Conservation (phyloP, 768 basidiomycete species). For the Rhizopogon vesiculosus region DNA sequence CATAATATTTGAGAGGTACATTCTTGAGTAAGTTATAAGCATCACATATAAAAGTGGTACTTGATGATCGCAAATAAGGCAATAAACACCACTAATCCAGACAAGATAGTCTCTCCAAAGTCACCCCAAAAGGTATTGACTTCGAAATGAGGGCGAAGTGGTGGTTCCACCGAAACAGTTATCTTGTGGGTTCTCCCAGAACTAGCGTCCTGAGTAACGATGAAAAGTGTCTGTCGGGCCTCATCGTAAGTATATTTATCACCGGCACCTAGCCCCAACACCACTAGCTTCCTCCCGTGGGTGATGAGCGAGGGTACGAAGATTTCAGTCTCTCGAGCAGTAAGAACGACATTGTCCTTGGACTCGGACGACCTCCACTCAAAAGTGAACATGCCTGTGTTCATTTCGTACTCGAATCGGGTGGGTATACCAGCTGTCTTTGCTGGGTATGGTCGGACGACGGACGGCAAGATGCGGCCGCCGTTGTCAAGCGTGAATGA, state of each 20-base stretch:
- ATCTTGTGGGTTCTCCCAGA: constrained; percentile 48
- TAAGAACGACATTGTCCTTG: constrained; percentile 19
- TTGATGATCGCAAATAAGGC: constrained; percentile 26
- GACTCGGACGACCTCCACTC: constrained; percentile 48
- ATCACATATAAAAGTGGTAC: constrained; percentile 21
- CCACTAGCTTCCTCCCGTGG: constrained; percentile 49
- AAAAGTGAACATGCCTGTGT: constrained; percentile 59
- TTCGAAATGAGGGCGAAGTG: constrained; percentile 43
- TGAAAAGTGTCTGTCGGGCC: constrained; percentile 67
- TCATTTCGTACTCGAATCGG: constrained; percentile 72
- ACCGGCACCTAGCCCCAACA: constrained; percentile 47
- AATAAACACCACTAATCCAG: constrained; percentile 27
- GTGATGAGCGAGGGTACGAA: constrained; percentile 67
- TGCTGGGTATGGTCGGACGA: constrained; percentile 89
- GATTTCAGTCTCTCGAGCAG: constrained; percentile 74
- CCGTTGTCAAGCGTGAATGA: constrained; percentile 79
- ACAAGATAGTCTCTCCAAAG: constrained; percentile 29
- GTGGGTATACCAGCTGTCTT: constrained; percentile 86
- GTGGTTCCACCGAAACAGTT: constrained; percentile 51
- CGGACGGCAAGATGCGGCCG: constrained; percentile 64
- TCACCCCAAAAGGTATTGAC: constrained; percentile 70
- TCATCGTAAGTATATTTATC: constrained; percentile 60
- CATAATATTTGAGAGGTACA: no score
- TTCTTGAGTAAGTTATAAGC: neutral
- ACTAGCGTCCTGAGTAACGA: constrained; percentile 41